Conservation (phyloP, 2,329 filamentous ascomycete genomes). For the Arachnomyces sp. region DNA sequence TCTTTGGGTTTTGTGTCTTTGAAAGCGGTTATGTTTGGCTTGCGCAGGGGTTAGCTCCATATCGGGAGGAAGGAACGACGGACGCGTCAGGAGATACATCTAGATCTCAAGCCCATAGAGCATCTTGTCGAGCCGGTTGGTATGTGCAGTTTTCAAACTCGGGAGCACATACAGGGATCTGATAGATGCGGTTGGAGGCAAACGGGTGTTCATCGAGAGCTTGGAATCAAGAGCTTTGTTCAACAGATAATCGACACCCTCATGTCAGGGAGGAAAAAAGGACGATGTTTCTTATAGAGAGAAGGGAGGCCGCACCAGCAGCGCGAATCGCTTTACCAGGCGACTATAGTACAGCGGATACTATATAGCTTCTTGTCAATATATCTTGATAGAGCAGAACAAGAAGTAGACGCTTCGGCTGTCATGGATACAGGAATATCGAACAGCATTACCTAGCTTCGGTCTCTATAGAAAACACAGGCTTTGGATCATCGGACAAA, state of each 20-base stretch:
- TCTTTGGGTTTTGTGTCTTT: too few species aligned
- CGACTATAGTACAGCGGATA: conserved; percentile 41
- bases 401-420: conserved; percentile 39
- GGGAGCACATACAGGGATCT: too few species aligned
- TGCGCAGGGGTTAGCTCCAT: too few species aligned
- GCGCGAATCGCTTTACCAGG: conserved; percentile 28
- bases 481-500: conserved; percentile 31
- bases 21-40: too few species aligned
- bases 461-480: conserved; percentile 59
- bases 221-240: not conserved
- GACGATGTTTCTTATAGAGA: too few species aligned
- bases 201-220: too few species aligned
- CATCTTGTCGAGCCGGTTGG: too few species aligned
- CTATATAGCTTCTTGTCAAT: conserved; percentile 60
- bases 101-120: too few species aligned
- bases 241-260: conserved; percentile 9
- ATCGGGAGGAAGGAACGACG: too few species aligned
- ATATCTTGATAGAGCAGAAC: conserved; percentile 60
- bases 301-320: conserved; percentile 10
- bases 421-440: conserved; percentile 28
- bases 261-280: conserved; percentile 4
- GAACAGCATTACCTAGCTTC: conserved; percentile 59
- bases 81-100: too few species aligned
- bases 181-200: too few species aligned
- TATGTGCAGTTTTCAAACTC: too few species aligned